Conservation (phyloP, 495 filamentous ascomycete species). For the Penicillium silybi region DNA sequence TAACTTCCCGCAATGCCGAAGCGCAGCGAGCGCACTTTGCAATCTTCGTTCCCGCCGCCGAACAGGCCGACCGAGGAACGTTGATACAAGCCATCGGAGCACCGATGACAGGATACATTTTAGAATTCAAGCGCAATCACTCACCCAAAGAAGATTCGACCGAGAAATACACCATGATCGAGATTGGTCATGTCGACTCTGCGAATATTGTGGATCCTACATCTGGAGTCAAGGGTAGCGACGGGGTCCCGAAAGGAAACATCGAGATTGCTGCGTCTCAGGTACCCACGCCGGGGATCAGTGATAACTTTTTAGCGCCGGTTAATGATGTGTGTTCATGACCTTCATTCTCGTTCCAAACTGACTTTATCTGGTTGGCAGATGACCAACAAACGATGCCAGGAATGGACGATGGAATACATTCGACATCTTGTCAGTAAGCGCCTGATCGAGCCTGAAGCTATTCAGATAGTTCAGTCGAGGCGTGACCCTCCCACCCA, state of each 20-base stretch:
- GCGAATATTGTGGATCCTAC: conserved; percentile 21
- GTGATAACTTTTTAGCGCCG: conserved; percentile 33
- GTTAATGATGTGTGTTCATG: conserved; percentile 27
- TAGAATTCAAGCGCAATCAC: conserved; percentile 31
- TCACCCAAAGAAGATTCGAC: conserved; percentile 5
- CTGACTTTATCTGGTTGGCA: conserved; percentile 3
- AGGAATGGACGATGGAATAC: conserved; percentile 40
- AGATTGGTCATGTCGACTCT: conserved; percentile 22
- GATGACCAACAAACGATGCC: conserved; percentile 31
- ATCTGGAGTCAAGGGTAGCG: conserved; percentile 4
- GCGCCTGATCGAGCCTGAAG: conserved; percentile 19
- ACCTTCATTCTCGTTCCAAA: background rate
- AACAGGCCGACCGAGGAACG: conserved; percentile 14
- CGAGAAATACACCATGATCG: conserved; percentile 11
- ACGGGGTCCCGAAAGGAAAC: conserved; percentile 18
- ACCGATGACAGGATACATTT: conserved; percentile 29
- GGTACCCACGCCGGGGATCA: conserved; percentile 27
- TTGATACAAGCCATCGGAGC: conserved; percentile 32
- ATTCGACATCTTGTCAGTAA: conserved; percentile 24
- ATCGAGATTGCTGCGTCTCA: conserved; percentile 29
- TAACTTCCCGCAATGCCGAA: conserved; percentile 18
- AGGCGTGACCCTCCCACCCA: conserved; percentile 31
- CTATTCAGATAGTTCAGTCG: conserved; percentile 29
- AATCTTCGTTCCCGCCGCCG: conserved; percentile 28
- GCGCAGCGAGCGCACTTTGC: conserved; percentile 32